Evolutionary conservation across 2,329 filamentous ascomycete genomes (phyloP).

Genomic region (Botrytis sinoallii): DNA sequence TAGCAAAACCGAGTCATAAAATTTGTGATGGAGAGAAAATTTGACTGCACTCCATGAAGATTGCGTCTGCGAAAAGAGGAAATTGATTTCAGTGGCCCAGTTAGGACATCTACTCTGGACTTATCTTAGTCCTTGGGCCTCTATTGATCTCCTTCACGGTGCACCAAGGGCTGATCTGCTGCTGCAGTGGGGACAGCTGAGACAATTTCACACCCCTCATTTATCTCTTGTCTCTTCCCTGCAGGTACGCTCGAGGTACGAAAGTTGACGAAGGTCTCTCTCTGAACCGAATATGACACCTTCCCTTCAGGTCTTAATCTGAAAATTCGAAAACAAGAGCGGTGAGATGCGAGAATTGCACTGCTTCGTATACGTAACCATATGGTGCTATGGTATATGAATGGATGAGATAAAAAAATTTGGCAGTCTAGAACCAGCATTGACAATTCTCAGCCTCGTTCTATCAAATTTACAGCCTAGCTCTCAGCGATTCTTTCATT

Average conservation of each 20-base stretch:
- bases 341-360: neutral
- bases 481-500: neutral
- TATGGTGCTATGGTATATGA: neutral
- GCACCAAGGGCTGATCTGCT: neutral
- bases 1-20: neutral
- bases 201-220: constrained; percentile 16
- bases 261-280: neutral
- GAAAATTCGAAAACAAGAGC: neutral
- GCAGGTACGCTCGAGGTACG: constrained; percentile 17
- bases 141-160: neutral
- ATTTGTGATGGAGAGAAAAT: neutral
- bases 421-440: neutral
- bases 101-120: neutral
- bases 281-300: neutral
- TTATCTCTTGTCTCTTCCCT: neutral
- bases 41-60: neutral
- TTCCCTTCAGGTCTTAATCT: neutral
- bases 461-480: neutral
- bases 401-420: neutral
- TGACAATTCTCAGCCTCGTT: constrained; percentile 13
- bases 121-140: neutral
- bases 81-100: neutral
- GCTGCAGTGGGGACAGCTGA: constrained; percentile 12
- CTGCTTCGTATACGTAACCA: neutral
- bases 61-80: neutral